Percentiles rank a stretch among this genome's conserved stretches.
Conservation (phyloP, 2,329 filamentous ascomycete genomes). For the Penicillium digitatum region DNA sequence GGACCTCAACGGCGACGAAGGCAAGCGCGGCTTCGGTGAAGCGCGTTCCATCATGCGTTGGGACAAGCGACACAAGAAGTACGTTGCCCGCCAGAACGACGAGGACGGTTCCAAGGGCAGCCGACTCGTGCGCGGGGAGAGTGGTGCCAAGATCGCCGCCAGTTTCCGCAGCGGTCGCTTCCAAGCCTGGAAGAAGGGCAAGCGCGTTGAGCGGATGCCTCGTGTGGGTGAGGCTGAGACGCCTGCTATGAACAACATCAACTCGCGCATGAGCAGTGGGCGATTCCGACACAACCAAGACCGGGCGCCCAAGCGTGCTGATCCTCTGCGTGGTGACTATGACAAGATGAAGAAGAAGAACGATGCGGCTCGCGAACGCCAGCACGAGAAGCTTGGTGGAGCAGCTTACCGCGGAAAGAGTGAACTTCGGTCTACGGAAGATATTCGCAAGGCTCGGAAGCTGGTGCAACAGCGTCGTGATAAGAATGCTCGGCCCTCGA, state of each 20-base stretch:
- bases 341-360: slow-evolving; percentile 85
- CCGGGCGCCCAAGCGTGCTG: slow-evolving; percentile 85
- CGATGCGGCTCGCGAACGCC: slow-evolving; percentile 74
- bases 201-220: slow-evolving; percentile 74
- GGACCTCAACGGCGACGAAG: slow-evolving; percentile 89
- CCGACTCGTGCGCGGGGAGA: slow-evolving; percentile 79
- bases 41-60: slow-evolving; percentile 78
- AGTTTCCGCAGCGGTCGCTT: slow-evolving; percentile 91
- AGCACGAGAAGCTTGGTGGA: slow-evolving; percentile 28
- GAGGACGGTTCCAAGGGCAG: slow-evolving; percentile 80
- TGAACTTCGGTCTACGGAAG: slow-evolving; percentile 76
- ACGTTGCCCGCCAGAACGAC: slow-evolving; percentile 86
- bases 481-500: slow-evolving; percentile 82
- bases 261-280: slow-evolving; percentile 38
- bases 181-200: slow-evolving; percentile 83
- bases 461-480: slow-evolving; percentile 70
- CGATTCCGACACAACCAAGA: slow-evolving; percentile 83
- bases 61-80: slow-evolving; percentile 96
- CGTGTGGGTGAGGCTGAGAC: slow-evolving; percentile 76
- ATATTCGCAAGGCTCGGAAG: slow-evolving; percentile 78
- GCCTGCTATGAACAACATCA: slow-evolving; percentile 36
- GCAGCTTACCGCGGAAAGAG: slow-evolving; percentile 61
- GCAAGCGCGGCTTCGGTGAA: slow-evolving; percentile 69
- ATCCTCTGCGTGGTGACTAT: slow-evolving; percentile 89
- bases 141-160: slow-evolving; percentile 91